phyloP scores from a whole-genome alignment of 257 asterid genomes.

The Eustoma russellianum region DNA sequence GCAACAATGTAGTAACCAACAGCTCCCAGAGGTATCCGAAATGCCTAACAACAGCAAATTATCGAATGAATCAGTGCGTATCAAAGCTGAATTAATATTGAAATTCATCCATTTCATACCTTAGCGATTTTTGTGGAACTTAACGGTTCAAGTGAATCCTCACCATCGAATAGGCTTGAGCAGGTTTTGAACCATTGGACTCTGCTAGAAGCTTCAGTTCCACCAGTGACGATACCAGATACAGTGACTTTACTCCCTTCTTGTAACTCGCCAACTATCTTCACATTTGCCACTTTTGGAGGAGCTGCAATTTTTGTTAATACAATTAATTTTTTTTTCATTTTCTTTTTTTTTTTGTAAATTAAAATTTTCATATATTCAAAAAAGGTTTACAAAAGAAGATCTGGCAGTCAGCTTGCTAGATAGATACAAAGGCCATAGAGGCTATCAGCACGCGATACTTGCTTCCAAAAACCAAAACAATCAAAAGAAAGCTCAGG shows the following conservation, averaged over 20 bases:
- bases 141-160: constrained; percentile 67
- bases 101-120: constrained; percentile 29
- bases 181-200: constrained; percentile 96
- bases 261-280: constrained; percentile 88
- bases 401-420: no score
- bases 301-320: constrained; percentile 51
- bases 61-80: neutral
- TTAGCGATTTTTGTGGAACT: constrained; percentile 90
- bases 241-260: constrained; percentile 93
- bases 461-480: no score
- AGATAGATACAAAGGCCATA: no score
- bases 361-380: no score
- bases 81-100: constrained; percentile 2
- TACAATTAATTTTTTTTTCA: no score
- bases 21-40: constrained; percentile 92
- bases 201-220: constrained; percentile 97
- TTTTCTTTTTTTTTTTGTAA: no score
- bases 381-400: no score
- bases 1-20: constrained; percentile 76
- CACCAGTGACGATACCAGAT: constrained; percentile 90
- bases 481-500: no score
- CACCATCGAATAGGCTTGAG: constrained; percentile 57
- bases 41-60: constrained; percentile 46
- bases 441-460: no score
- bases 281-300: constrained; percentile 67